Conservation (phyloP, 148 eudicot species). For the Silene uniflora region DNA sequence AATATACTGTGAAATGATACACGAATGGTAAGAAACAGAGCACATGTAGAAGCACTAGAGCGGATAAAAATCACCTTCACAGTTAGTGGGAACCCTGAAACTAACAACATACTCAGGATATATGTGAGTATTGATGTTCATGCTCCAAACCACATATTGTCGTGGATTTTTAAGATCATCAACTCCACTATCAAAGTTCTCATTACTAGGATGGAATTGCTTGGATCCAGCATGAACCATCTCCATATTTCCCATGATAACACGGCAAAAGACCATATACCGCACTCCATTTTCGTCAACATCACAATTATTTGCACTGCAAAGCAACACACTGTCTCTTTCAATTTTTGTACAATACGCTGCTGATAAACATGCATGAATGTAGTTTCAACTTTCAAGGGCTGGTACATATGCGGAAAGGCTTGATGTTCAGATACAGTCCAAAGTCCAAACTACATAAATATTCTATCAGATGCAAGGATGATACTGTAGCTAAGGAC, state of each 20-base stretch:
- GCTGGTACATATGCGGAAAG: neutral
- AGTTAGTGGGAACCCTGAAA: conserved; percentile 68
- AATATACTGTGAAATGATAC: neutral
- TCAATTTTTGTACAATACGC: conserved; percentile 16
- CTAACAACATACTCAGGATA: conserved; percentile 78
- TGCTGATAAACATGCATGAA: conserved; percentile 7
- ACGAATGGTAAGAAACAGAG: neutral
- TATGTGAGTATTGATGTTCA: conserved; percentile 81
- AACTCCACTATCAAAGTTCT: conserved; percentile 85
- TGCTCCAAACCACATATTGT: conserved; percentile 74
- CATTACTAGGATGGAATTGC: conserved; percentile 81
- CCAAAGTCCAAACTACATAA: neutral
- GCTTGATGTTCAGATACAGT: neutral
- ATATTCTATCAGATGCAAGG: neutral
- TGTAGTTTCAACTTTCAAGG: neutral
- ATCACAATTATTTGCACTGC: conserved; percentile 70
- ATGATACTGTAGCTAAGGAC: neutral
- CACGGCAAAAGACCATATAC: conserved; percentile 79
- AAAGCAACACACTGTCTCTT: conserved; percentile 19
- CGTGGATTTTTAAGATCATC: conserved; percentile 73
- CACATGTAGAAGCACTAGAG: neutral
- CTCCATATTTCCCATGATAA: conserved; percentile 94
- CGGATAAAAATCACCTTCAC: conserved; percentile 56
- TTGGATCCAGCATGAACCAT: conserved; percentile 65
- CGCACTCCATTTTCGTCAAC: conserved; percentile 88